phyloP scores from a whole-genome alignment of 805 yeast species.

The Debaryomyces hansenii region DNA sequence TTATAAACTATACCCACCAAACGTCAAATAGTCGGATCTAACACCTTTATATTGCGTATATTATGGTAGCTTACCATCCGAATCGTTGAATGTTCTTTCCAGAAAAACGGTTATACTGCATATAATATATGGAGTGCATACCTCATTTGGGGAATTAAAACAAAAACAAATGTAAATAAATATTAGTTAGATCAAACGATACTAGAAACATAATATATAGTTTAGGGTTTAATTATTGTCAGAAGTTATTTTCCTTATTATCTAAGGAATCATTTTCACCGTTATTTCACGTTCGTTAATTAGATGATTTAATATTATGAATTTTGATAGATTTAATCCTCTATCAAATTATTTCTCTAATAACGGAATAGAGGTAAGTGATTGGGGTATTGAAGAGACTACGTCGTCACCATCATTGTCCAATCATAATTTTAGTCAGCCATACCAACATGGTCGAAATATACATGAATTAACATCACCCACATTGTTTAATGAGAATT shows the following conservation, averaged over 20 bases:
- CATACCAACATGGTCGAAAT: constrained; percentile 3
- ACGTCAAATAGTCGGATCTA: too few species aligned
- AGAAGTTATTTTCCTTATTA: too few species aligned
- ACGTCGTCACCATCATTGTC: neutral
- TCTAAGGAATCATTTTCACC: too few species aligned
- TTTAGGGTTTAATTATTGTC: too few species aligned
- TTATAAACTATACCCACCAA: too few species aligned
- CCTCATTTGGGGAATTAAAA: neutral
- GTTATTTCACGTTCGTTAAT: neutral
- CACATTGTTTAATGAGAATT: neutral
- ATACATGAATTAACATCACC: constrained; percentile 4
- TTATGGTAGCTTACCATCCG: too few species aligned
- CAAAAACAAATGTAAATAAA: neutral
- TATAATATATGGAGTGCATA: neutral
- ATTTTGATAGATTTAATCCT: constrained; percentile 26
- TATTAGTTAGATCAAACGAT: neutral
- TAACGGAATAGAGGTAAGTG: constrained; percentile 21
- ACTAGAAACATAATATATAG: too few species aligned
- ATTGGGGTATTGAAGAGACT: constrained; percentile 39
- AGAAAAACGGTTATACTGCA: too few species aligned
- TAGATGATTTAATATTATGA: constrained; percentile 16
- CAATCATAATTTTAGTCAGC: neutral
- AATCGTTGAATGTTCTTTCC: too few species aligned
- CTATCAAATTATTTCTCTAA: constrained; percentile 22
- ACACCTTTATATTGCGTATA: too few species aligned